These are phyloP conservation scores for Melaleuca alternifolia DNA, from an alignment of 345 rosid species.

Conservation along the genomic window DNA sequence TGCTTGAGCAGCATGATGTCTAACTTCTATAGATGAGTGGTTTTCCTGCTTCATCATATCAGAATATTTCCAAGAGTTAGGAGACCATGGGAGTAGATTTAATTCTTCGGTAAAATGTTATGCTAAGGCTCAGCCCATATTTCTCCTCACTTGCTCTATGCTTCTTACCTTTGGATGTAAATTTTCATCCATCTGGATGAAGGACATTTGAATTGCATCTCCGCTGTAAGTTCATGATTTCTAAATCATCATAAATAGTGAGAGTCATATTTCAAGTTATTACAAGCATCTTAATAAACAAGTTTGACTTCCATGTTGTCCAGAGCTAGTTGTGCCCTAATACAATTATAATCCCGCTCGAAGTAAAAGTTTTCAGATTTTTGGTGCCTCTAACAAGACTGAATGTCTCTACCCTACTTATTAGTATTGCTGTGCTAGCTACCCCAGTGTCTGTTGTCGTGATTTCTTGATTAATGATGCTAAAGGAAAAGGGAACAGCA, in stretches of 20 bases:
- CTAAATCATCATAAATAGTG: neutral
- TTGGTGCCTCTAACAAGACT: neutral
- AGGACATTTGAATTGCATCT: neutral
- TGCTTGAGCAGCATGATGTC: neutral
- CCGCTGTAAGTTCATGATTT: neutral
- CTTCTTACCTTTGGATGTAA: neutral
- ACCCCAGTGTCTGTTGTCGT: neutral
- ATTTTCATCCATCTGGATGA: neutral
- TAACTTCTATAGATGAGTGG: neutral
- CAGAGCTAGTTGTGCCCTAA: neutral
- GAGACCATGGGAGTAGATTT: neutral
- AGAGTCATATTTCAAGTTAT: neutral
- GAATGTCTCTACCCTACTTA: neutral
- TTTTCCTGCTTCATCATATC: neutral
- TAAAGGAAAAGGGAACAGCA: neutral
- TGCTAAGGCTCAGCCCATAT: neutral
- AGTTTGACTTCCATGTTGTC: neutral
- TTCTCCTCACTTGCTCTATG: neutral
- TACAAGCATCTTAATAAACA: neutral
- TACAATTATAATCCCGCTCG: neutral
- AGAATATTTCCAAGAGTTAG: neutral
- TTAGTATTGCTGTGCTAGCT: neutral
- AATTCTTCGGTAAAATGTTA: neutral
- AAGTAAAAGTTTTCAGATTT: neutral
- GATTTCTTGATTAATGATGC: neutral